A percentile compares a stretch with the other conserved stretches of the same genome.
Evolutionary conservation across 371 early-diverging fungal species (phyloP).

Genomic region (Mortierella sp.): DNA sequence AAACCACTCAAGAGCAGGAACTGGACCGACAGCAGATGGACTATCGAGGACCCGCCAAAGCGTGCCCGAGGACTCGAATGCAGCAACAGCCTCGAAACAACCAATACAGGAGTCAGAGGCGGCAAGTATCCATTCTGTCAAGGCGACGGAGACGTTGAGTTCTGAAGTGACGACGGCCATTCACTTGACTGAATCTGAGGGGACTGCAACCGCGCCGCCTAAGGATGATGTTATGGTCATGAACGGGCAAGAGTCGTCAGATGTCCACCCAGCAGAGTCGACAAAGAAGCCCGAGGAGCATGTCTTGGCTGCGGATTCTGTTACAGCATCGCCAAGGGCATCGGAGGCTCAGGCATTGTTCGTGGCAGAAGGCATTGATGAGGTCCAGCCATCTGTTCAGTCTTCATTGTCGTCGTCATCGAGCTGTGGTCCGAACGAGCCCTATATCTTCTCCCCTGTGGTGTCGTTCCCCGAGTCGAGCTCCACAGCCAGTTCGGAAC

Average conservation of each 20-base stretch:
- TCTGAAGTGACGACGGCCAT: background rate
- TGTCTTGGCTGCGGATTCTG: background rate
- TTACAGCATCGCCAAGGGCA: background rate
- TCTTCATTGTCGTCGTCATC: background rate
- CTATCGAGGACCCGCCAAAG: background rate
- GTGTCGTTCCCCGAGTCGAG: constrained; percentile 3
- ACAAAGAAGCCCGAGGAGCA: background rate
- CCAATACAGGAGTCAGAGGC: background rate
- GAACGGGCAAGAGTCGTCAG: background rate
- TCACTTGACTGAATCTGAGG: background rate
- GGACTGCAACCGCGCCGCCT: background rate
- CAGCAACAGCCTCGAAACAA: background rate
- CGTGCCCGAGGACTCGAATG: background rate
- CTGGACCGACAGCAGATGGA: background rate
- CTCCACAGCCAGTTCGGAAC: background rate
- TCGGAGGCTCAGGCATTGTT: background rate
- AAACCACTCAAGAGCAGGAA: background rate
- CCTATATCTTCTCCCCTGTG: background rate
- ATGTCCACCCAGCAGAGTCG: background rate
- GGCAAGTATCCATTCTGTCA: constrained; percentile 2
- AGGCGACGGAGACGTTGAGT: background rate
- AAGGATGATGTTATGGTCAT: background rate
- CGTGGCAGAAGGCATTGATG: background rate
- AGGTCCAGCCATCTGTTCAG: background rate
- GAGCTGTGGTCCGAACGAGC: constrained; percentile 3